Evolutionary conservation across 176 grass and related monocot species (phyloP).

Genomic region (Cenchrus fungigraminus): DNA sequence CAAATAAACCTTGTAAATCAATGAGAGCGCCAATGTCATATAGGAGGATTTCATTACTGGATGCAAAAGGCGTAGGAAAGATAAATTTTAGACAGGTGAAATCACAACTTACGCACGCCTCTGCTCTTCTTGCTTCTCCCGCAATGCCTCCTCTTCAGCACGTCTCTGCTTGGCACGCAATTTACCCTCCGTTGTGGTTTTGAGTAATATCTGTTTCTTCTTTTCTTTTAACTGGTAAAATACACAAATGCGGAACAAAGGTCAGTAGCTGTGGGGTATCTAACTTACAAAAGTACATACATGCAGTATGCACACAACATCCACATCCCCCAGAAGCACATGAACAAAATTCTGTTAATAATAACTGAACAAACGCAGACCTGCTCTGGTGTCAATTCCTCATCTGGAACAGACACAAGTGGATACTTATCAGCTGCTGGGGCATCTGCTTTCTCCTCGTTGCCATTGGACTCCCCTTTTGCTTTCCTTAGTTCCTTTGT

Average conservation of each 20-base stretch:
- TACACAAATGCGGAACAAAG: conserved; percentile 28
- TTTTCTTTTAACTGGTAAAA: conserved; percentile 89
- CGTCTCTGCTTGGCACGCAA: conserved; percentile 83
- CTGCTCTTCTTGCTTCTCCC: conserved; percentile 87
- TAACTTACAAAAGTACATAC: neutral
- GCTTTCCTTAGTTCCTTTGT: conserved; percentile 88
- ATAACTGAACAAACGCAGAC: conserved; percentile 47
- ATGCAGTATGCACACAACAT: conserved; percentile 24
- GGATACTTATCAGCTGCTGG: conserved; percentile 82
- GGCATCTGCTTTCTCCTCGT: conserved; percentile 64
- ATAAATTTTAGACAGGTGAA: conserved; percentile 35
- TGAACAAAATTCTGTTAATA: conserved; percentile 26
- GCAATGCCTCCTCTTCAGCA: conserved; percentile 81
- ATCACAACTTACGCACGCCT: conserved; percentile 70
- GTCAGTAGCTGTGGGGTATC: conserved; percentile 6
- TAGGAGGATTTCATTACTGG: conserved; percentile 1
- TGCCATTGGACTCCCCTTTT: conserved; percentile 78
- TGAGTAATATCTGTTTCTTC: conserved; percentile 87
- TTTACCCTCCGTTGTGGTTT: conserved; percentile 89
- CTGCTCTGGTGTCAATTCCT: conserved; percentile 84
- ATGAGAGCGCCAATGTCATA: conserved; percentile 19
- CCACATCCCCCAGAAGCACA: conserved; percentile 19
- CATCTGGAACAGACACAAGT: conserved; percentile 81
- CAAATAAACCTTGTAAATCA: neutral
- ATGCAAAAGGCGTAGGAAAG: conserved; percentile 25